phyloP scores from a whole-genome alignment of 2,329 filamentous ascomycete species.

The Exutisphaerella laricina region DNA sequence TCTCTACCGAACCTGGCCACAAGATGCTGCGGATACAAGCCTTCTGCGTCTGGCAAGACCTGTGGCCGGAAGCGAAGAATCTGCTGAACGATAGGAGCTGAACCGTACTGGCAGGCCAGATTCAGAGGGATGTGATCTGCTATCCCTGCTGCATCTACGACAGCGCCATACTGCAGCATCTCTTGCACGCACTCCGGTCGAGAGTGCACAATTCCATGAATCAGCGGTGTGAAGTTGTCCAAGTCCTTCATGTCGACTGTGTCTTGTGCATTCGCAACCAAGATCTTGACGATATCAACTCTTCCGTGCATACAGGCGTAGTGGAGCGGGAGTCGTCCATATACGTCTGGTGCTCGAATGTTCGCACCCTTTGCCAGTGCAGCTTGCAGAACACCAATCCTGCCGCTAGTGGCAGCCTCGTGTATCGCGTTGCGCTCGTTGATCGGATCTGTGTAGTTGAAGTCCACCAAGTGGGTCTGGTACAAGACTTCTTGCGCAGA shows the following conservation, averaged over 20 bases:
- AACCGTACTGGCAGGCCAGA: constrained; percentile 89
- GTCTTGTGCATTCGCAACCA: constrained; percentile 48
- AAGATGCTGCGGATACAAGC: constrained; percentile 92
- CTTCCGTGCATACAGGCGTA: constrained; percentile 95
- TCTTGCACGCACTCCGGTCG: constrained; percentile 73
- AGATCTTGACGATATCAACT: constrained; percentile 48
- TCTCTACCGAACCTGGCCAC: constrained; percentile 84
- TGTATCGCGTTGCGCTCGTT: constrained; percentile 96
- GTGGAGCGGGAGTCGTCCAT: constrained; percentile 86
- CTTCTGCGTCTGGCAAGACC: constrained; percentile 91
- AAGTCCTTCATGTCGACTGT: constrained; percentile 88
- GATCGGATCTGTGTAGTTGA: constrained; percentile 94
- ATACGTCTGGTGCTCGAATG: constrained; percentile 78
- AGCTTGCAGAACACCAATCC: constrained; percentile 67
- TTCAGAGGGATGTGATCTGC: constrained; percentile 92
- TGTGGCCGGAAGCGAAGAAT: constrained; percentile 73
- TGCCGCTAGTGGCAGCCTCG: constrained; percentile 92
- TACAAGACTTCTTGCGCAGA: constrained; percentile 71
- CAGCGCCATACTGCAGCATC: constrained; percentile 70
- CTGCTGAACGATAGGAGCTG: constrained; percentile 74
- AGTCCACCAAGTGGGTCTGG: constrained; percentile 74
- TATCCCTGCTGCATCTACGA: constrained; percentile 78
- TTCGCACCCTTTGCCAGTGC: constrained; percentile 72
- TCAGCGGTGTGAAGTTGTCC: constrained; percentile 93
- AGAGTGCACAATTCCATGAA: constrained; percentile 89